A percentile compares a stretch with the other conserved stretches of the same genome.
Evolutionary conservation across 2,329 filamentous ascomycete species (phyloP).

Genomic region (Sporothrix humicola): DNA sequence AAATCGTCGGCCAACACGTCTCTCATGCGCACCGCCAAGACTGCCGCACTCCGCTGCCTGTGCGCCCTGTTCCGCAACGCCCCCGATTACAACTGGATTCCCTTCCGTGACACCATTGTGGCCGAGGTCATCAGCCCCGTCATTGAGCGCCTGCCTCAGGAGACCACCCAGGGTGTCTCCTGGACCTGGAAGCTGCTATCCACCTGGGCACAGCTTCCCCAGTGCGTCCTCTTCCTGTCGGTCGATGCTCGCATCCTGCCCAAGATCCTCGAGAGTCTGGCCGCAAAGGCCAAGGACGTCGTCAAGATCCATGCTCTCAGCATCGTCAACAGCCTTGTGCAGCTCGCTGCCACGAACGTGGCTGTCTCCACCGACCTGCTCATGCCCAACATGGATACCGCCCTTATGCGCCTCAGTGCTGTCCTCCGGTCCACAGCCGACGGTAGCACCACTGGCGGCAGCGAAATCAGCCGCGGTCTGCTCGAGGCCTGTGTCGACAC

Average conservation of each 20-base stretch:
- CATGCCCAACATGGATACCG: slow-evolving; percentile 61
- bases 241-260: slow-evolving; percentile 68
- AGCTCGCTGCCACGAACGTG: slow-evolving; percentile 61
- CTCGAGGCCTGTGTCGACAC: slow-evolving; percentile 79
- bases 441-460: slow-evolving; percentile 56
- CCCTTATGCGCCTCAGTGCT: slow-evolving; percentile 50
- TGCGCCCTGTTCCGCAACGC: slow-evolving; percentile 78
- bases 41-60: slow-evolving; percentile 80
- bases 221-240: slow-evolving; percentile 70
- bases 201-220: slow-evolving; percentile 75
- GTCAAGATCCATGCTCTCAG: slow-evolving; percentile 83
- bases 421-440: slow-evolving; percentile 35
- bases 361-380: slow-evolving; percentile 57
- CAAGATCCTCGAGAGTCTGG: slow-evolving; percentile 74
- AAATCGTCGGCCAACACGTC: slow-evolving; percentile 49
- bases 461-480: slow-evolving; percentile 70
- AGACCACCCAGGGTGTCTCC: slow-evolving; percentile 89
- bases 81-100: slow-evolving; percentile 69
- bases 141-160: slow-evolving; percentile 76
- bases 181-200: slow-evolving; percentile 79
- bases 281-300: slow-evolving; percentile 71
- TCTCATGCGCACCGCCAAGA: slow-evolving; percentile 69
- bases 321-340: slow-evolving; percentile 73
- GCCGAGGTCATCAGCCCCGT: slow-evolving; percentile 77
- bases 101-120: slow-evolving; percentile 73